A percentile compares a stretch with the other conserved stretches of the same genome.
Conservation (phyloP, 306 rosid genomes). For the Vicia faba region DNA sequence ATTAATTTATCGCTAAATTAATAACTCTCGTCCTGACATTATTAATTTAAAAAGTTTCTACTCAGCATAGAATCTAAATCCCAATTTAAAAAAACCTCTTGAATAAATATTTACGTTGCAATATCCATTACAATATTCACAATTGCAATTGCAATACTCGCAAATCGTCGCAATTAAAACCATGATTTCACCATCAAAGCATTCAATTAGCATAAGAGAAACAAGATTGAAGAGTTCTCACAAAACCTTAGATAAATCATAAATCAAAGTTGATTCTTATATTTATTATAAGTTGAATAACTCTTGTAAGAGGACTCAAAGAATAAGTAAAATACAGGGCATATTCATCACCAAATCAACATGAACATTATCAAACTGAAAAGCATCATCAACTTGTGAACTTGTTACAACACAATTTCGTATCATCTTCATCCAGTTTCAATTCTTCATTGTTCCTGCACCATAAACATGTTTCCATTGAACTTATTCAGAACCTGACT, state of each 20-base stretch:
- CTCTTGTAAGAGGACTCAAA: neutral
- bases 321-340: neutral
- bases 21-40: too few relatives aligned
- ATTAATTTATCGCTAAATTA: too few relatives aligned
- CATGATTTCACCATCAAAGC: too few relatives aligned
- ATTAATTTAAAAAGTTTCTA: too few relatives aligned
- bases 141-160: too few relatives aligned
- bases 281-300: neutral
- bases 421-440: neutral
- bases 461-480: neutral
- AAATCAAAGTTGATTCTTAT: neutral
- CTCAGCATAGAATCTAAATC: too few relatives aligned
- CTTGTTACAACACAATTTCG: neutral
- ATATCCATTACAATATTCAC: too few relatives aligned
- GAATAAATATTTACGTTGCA: too few relatives aligned
- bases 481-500: neutral
- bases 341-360: neutral
- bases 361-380: neutral
- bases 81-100: too few relatives aligned
- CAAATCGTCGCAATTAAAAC: too few relatives aligned
- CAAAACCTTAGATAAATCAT: neutral
- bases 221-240: neutral
- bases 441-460: constrained; percentile 38
- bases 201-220: too few relatives aligned
- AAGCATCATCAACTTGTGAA: neutral